These are phyloP conservation scores for Penicillium coprophilum DNA, from an alignment of 495 filamentous ascomycete genomes.

Conservation along the genomic window DNA sequence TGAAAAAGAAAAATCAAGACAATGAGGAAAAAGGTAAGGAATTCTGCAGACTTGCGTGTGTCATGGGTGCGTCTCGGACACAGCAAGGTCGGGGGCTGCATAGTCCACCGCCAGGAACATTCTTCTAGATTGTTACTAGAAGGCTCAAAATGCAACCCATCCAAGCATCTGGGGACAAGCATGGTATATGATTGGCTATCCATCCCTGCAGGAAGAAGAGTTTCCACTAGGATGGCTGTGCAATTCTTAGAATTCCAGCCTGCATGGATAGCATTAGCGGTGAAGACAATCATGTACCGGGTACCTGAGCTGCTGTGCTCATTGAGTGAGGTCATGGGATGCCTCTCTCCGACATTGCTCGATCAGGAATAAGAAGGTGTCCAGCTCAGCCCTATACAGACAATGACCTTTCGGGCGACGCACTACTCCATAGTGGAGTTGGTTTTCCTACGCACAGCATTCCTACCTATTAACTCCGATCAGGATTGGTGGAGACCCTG, in stretches of 20 bases:
- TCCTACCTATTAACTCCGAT: neutral
- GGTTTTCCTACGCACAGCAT: neutral
- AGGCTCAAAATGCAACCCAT: constrained; percentile 24
- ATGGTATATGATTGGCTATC: constrained; percentile 18
- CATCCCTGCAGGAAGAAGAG: constrained; percentile 17
- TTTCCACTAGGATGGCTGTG: constrained; percentile 22
- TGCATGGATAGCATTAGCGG: constrained; percentile 26
- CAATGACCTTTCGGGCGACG: constrained; percentile 3
- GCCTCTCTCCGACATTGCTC: constrained; percentile 4
- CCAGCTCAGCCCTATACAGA: constrained; percentile 19
- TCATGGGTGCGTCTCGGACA: constrained; percentile 8
- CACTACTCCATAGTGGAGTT: constrained; percentile 1
- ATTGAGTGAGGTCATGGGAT: constrained; percentile 7
- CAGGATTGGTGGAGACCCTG: constrained; percentile 4
- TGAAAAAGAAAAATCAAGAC: neutral
- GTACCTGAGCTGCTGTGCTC: constrained; percentile 17
- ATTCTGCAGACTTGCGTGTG: constrained; percentile 1
- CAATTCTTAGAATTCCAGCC: constrained; percentile 25
- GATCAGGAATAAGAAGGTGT: constrained; percentile 17
- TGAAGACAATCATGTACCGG: constrained; percentile 19
- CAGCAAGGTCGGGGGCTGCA: constrained; percentile 15
- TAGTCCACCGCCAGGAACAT: constrained; percentile 34
- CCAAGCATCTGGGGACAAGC: constrained; percentile 27
- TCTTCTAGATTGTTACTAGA: constrained; percentile 38
- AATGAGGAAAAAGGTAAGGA: neutral